Base-by-base conservation (phyloP, 192 early-diverging fungal species). In the Umbelopsis sp. region DNA sequence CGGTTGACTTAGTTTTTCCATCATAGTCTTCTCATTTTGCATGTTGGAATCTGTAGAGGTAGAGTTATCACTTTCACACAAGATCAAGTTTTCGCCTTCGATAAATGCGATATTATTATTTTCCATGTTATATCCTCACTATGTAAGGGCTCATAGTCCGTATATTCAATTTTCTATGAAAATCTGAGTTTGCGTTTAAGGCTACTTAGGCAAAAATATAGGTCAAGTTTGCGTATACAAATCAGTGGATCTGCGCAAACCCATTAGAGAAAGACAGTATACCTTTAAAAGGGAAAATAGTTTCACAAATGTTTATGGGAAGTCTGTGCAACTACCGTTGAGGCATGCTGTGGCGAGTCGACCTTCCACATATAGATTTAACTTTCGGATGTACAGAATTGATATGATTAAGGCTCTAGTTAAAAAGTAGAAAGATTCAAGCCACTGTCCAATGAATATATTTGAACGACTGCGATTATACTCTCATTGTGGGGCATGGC, bases 141-240 rank as follows among this genome's bases (percentile, higher is more conserved):
- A 36, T 65, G 14, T 14, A 65, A 38, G 59, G 26, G 26, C 20
- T 38, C 36, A n/a, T 65, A 65, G 11, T 38, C 31, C 59, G 36
- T 65, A 65, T 65, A 65, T 65, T 65, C 59, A 65, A 65, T 65
- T 65, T 65, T 65, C 59, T 65, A 16, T 51, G 20, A 51, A 65
- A 65, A 31, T 31, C 26, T 65, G 36, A 65, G 29, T 65, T 65
- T 31, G 36, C 59, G n/a, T 65, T 65, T 65, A 14, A 36, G 26
- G 36, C 5, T n/a, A n/a, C 4, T 26, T 29, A n/a, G 59, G 31
- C 31, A 65, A 38, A 65, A 38, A 65, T 65, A 65, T n/a, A 65
- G 36, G 25, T 65, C 11, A 51, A 51, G 49, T 51, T n/a, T 51
- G 49, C 49, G 49, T 51, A 51, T 51, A 51, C 20, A 51, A 51